These are phyloP conservation scores for Halocafeteria seosinensis DNA, from an alignment of 108 stramenopile species.

Conservation along the genomic window DNA sequence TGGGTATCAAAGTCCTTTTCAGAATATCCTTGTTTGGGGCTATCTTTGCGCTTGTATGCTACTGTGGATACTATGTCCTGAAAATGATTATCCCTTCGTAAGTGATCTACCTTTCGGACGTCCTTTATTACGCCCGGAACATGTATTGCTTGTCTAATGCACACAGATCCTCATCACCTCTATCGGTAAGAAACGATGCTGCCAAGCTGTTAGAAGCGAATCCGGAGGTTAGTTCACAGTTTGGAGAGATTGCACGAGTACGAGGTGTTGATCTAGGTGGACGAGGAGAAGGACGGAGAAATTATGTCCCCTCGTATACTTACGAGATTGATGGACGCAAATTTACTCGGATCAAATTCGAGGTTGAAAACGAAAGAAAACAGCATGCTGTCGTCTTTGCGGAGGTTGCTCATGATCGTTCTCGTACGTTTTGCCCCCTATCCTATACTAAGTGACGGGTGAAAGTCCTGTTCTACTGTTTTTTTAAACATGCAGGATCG, in stretches of 20 bases:
- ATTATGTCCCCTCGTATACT: not conserved
- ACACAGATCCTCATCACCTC: not conserved
- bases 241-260: not conserved
- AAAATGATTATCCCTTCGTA: no score
- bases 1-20: no score
- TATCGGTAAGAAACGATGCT: not conserved
- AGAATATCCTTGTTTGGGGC: no score
- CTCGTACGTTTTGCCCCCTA: no score
- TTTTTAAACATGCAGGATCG: no score
- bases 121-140: no score
- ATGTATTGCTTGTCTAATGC: no score
- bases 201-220: not conserved
- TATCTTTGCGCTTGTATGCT: no score
- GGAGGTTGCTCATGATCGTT: not conserved
- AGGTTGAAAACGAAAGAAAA: not conserved
- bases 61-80: no score
- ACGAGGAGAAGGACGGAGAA: not conserved
- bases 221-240: not conserved
- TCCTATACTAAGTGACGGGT: no score
- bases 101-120: no score
- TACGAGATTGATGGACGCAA: not conserved
- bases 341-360: not conserved
- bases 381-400: not conserved
- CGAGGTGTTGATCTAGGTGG: not conserved
- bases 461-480: no score